These are phyloP conservation scores for Musa acuminata DNA, from an alignment of 176 grass and related monocot species.

Conservation along the genomic window DNA sequence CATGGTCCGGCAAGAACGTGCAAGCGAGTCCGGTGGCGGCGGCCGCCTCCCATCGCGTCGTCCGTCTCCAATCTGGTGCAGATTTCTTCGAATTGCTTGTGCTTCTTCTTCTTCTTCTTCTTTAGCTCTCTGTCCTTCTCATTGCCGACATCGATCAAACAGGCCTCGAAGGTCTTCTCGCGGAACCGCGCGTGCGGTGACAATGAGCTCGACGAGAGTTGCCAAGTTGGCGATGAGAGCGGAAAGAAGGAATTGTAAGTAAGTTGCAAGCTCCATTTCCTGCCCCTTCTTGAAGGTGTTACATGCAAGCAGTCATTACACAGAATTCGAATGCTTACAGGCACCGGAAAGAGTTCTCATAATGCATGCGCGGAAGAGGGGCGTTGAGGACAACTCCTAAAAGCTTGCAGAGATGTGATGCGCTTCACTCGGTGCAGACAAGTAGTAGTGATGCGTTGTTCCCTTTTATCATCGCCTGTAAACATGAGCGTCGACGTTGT, in stretches of 20 bases:
- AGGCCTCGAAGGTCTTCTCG: constrained; percentile 12
- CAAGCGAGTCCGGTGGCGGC: constrained; percentile 1
- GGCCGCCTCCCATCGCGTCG: not conserved
- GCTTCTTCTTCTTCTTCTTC: not conserved
- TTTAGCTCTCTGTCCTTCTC: not conserved
- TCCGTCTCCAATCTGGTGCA: not conserved
- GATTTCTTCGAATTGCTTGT: too few species aligned
- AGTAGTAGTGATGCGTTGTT: too few species aligned
- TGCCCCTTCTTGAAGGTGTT: not conserved
- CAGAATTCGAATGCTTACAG: not conserved
- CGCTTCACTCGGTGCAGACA: too few species aligned
- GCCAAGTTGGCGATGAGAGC: not conserved
- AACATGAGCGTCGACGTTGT: too few species aligned
- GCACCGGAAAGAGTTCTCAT: not conserved
- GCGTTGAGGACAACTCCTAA: not conserved
- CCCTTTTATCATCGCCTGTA: too few species aligned
- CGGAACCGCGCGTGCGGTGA: not conserved
- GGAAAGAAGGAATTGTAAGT: not conserved
- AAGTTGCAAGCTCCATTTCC: not conserved
- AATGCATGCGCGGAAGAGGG: not conserved
- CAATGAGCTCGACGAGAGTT: not conserved
- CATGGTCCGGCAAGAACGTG: too few species aligned
- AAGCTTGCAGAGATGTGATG: too few species aligned
- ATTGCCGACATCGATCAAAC: not conserved
- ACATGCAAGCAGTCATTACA: not conserved